A percentile compares a stretch with the other conserved stretches of the same genome.
Conservation (phyloP, 2,329 filamentous ascomycete genomes). For the Sphaerulina vaccinii region DNA sequence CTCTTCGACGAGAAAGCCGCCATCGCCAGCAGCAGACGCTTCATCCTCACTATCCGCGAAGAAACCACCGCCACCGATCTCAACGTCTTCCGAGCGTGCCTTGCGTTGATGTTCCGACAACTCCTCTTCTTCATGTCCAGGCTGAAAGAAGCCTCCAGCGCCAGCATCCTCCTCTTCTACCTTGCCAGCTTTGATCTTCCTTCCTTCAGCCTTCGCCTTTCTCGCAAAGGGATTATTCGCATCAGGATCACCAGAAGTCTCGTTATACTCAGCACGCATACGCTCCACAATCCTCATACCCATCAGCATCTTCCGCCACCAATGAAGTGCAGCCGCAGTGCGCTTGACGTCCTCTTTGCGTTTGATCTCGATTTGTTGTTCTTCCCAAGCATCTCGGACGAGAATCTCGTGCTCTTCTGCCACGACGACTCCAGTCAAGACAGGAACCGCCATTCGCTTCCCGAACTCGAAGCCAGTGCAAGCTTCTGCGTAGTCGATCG, state of each 20-base stretch:
- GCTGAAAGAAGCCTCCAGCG: conserved; percentile 45
- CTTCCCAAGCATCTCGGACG: conserved; percentile 73
- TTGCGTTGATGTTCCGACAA: conserved; percentile 32
- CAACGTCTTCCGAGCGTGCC: conserved; percentile 4
- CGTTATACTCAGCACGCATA: conserved; percentile 69
- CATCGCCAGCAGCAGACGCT: conserved; percentile 35
- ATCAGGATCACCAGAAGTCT: conserved; percentile 45
- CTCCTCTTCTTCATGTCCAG: conserved; percentile 38
- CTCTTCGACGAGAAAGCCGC: conserved; percentile 42
- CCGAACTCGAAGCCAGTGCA: conserved; percentile 97
- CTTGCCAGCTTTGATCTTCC: conserved; percentile 20
- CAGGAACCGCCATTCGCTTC: conserved; percentile 86
- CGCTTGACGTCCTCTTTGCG: conserved; percentile 83
- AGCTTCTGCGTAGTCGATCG: conserved; percentile 88
- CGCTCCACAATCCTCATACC: conserved; percentile 79
- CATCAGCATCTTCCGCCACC: conserved; percentile 86
- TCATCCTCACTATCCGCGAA: conserved; percentile 31
- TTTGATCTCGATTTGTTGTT: conserved; percentile 69
- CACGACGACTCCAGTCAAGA: conserved; percentile 86
- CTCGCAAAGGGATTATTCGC: conserved; percentile 56
- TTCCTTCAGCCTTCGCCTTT: conserved; percentile 30
- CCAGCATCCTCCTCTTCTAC: conserved; percentile 27
- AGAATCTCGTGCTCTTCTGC: conserved; percentile 73
- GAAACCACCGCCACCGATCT: conserved; percentile 32
- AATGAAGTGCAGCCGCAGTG: conserved; percentile 67